Base-by-base conservation (phyloP, 2,329 filamentous ascomycete species). In the Lachnellula hyalina region DNA sequence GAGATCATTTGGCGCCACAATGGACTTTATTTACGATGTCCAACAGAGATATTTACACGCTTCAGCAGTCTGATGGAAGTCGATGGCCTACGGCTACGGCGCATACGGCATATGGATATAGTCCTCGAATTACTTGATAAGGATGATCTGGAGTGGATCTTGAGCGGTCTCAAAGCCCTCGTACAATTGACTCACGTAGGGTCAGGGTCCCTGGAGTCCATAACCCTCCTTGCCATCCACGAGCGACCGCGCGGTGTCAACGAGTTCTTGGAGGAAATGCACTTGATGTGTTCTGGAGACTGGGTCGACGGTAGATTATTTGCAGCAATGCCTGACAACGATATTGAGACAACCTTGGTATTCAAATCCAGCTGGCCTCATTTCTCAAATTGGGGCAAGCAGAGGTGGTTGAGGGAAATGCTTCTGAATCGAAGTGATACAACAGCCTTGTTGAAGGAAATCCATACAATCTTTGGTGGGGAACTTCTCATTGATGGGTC, bases 311-410 rank as follows among this genome's bases (percentile, higher is more conserved):
- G 65, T 2, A 61, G 65, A 50, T 51, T 68, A 6, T 66, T 50
- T 23, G 47, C 49, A n/a, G 50, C 50, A 40, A 46, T 46, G 5
- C 38, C 19, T 23, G 47, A 47, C 21, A 49, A 47, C 25, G 23
- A 47, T 32, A 32, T 11, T 5, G 54, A 53, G 47, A 61, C 53
- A 5, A 58, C 47, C 25, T 57, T 65, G 51, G 44, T 58, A 12
- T 53, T 65, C 12, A 64, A 63, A 50, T 66, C 65, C 3, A 61
- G 64, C 17, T 68, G 65, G 65, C 65, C 65, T 19, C 57, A 61
- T 41, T 62, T 68, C 40, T 63, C 63, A 11, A 59, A 63, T 48
- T 68, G 65, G 65, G 64, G 63, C 4, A 68, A 67, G 46, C 62
- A 65, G 49, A 62, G 58, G 15, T 68, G 65, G 65, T 48, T 67